A percentile compares a stretch with the other conserved stretches of the same genome.
These are phyloP conservation scores for Pulveroboletus sp. DNA, from an alignment of 768 basidiomycete genomes.

Conservation along the genomic window DNA sequence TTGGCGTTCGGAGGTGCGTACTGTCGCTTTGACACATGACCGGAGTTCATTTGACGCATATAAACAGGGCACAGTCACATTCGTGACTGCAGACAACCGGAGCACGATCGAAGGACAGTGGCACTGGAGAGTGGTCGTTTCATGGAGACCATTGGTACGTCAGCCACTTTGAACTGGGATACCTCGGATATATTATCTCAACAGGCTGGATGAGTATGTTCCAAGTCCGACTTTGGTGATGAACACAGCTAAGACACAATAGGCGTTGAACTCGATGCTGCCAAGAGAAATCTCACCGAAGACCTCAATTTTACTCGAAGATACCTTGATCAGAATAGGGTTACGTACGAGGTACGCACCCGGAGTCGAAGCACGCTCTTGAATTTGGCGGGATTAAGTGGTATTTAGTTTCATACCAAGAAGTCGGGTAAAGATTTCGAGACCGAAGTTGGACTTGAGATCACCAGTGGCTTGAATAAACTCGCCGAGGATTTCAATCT, in stretches of 20 bases:
- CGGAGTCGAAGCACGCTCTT: background rate
- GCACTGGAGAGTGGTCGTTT: slow-evolving; percentile 83
- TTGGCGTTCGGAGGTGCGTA: slow-evolving; percentile 69
- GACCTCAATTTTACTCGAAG: slow-evolving; percentile 64
- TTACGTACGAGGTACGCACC: slow-evolving; percentile 60
- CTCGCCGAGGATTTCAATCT: slow-evolving; percentile 63
- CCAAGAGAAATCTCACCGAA: slow-evolving; percentile 34
- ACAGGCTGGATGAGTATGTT: slow-evolving; percentile 60
- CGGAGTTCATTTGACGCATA: background rate
- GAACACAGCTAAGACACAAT: background rate
- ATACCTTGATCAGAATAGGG: slow-evolving; percentile 77
- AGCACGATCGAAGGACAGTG: slow-evolving; percentile 15
- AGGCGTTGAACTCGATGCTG: slow-evolving; percentile 48
- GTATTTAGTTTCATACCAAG: slow-evolving; percentile 61
- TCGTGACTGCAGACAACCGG: slow-evolving; percentile 21
- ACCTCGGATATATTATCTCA: background rate
- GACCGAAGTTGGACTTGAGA: slow-evolving; percentile 57
- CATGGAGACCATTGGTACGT: slow-evolving; percentile 85
- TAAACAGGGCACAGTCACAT: slow-evolving; percentile 47
- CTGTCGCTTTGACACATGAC: background rate
- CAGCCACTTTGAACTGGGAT: background rate
- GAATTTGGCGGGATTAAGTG: background rate
- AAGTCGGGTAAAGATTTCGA: no score
- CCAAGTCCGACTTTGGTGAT: background rate
- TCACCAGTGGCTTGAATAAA: slow-evolving; percentile 44